These are phyloP conservation scores for Candida khao-thaluensis DNA, from an alignment of 805 yeast genomes.

Conservation along the genomic window DNA sequence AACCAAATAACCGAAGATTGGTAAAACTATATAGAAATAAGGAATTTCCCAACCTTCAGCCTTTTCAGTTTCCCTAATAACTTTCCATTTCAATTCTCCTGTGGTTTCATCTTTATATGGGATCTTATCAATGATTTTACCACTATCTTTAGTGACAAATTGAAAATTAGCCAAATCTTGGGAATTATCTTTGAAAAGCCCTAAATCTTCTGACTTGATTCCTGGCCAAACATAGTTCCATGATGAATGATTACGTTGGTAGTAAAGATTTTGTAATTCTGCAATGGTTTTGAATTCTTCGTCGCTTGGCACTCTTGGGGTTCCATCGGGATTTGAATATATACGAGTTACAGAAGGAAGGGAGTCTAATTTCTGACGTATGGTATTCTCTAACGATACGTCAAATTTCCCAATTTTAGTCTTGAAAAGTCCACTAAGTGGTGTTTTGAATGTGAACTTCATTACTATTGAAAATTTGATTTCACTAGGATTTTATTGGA, in stretches of 20 bases:
- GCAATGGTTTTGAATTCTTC: constrained; percentile 71
- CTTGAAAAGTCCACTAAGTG: constrained; percentile 38
- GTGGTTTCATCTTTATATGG: constrained; percentile 78
- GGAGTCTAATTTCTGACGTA: constrained; percentile 58
- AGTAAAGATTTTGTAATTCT: constrained; percentile 60
- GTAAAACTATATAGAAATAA: constrained; percentile 70
- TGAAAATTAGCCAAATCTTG: constrained; percentile 58
- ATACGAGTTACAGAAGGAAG: constrained; percentile 65
- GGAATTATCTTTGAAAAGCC: constrained; percentile 59
- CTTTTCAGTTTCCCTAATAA: constrained; percentile 69
- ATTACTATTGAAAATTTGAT: constrained; percentile 17
- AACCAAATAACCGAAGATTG: constrained; percentile 59
- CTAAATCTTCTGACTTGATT: constrained; percentile 53
- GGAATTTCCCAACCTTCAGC: constrained; percentile 84
- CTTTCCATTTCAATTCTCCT: constrained; percentile 76
- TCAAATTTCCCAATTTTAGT: constrained; percentile 42
- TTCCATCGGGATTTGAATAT: constrained; percentile 74
- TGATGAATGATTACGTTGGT: constrained; percentile 53
- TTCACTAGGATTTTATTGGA: constrained; percentile 9
- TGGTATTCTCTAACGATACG: constrained; percentile 55
- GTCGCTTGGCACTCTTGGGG: constrained; percentile 68
- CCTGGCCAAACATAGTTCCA: constrained; percentile 47
- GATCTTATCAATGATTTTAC: constrained; percentile 74
- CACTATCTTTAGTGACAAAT: constrained; percentile 46
- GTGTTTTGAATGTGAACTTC: constrained; percentile 44